phyloP scores from a whole-genome alignment of 495 filamentous ascomycete species.

The Hypoxylon lienhwacheense region DNA sequence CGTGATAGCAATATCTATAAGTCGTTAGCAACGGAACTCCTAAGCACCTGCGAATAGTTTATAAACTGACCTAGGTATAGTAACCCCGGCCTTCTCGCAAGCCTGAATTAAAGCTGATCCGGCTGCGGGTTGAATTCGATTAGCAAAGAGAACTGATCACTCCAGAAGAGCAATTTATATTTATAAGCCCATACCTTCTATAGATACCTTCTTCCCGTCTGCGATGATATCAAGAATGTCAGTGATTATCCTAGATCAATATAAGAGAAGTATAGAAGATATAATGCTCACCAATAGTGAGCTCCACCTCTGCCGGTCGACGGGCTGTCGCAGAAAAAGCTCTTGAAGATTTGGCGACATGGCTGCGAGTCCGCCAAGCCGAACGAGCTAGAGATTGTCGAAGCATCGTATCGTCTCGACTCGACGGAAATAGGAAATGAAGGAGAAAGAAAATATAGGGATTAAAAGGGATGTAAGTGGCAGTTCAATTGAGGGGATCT shows the following conservation, averaged over 20 bases:
- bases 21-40: conserved; percentile 43
- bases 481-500: conserved; percentile 33
- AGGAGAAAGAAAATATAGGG: conserved; percentile 37
- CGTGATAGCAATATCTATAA: conserved; percentile 95
- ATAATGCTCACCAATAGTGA: conserved; percentile 77
- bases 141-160: conserved; percentile 30
- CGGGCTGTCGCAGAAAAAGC: conserved; percentile 72
- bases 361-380: conserved; percentile 75
- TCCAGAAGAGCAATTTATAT: conserved; percentile 7
- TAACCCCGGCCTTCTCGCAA: conserved; percentile 93
- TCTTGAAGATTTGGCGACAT: conserved; percentile 64
- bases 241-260: conserved; percentile 26
- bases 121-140: conserved; percentile 52
- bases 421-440: conserved; percentile 44
- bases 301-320: conserved; percentile 85
- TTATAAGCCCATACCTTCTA: conserved; percentile 69
- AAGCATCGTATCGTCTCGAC: conserved; percentile 72
- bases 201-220: conserved; percentile 95
- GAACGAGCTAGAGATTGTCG: conserved; percentile 84
- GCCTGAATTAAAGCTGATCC: conserved; percentile 97
- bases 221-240: conserved; percentile 39
- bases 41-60: neutral
- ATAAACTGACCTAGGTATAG: conserved; percentile 72
- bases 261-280: conserved; percentile 18
- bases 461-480: conserved; percentile 20